Base-by-base conservation (phyloP, 148 eudicot genomes). In the Spergularia bocconei region DNA sequence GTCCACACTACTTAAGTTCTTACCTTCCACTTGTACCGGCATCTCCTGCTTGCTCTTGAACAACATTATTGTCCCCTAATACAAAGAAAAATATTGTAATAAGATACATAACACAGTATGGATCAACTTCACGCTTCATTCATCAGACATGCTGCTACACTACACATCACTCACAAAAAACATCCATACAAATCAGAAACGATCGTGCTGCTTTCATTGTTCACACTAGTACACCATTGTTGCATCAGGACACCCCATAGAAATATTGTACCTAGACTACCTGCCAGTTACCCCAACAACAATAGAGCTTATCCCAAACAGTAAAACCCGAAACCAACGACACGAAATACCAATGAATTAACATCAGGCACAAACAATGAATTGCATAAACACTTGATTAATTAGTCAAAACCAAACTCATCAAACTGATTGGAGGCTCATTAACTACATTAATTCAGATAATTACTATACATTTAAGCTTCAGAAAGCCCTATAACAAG, bases 1-100 rank as follows among this genome's bases (percentile, higher is more conserved):
- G 48, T 23, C 25, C 0, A 6, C 6, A 41, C 48, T 44, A 44
- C 48, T 44, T 0, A 44, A 44, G 10, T 44, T 55, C 71, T 84
- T 85, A 94, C 98, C 97, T 86, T 83, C 72, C 81, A 76, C 74
- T 80, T 68, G 75, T 68, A 36, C 71, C 41, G 56, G 77, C 73
- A 72, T 82, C 82, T 70, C 64, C 85, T 19, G 67, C 77, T 79
- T 77, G 74, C 60, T 77, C 86, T 79, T 84, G 87, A 74, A 60
- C 78, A 55, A 53, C 83, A 81, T 69, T 81, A 54, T 77, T 63
- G 36, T 44, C 79, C 60, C 48, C 80, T 79, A 82, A 94, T 93
- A 63, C 21, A 5, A 62, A 65, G 9, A 61, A 7, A 52, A 25
- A 16, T 20, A 16, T 57, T 29, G 12, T 56, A 71, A 52, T 71